Conservation (phyloP, 2,329 filamentous ascomycete genomes). For the Hypoxylon sp. region DNA sequence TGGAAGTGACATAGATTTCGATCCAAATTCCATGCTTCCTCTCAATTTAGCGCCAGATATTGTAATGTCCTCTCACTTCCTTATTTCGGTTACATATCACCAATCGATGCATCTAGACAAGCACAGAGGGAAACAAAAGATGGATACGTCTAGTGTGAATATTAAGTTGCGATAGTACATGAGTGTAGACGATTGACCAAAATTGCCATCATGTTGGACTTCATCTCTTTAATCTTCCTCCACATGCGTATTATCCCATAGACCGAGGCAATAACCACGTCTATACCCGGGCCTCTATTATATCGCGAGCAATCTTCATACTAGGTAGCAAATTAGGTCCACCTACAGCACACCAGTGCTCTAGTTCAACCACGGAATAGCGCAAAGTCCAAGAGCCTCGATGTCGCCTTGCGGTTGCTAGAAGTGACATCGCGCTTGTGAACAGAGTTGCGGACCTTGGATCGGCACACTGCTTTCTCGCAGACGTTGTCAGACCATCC, state of each 20-base stretch:
- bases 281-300: conserved; percentile 22
- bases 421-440: conserved; percentile 34
- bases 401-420: conserved; percentile 27
- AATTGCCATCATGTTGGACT: conserved; percentile 34
- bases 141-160: conserved; percentile 28
- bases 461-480: conserved; percentile 50
- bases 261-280: conserved; percentile 33
- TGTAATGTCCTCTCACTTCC: no score
- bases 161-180: conserved; percentile 33
- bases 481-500: conserved; percentile 56
- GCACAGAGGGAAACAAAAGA: no score
- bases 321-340: conserved; percentile 35
- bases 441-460: conserved; percentile 44
- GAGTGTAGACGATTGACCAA: conserved; percentile 37
- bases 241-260: conserved; percentile 37
- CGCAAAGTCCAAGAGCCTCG: conserved; percentile 29
- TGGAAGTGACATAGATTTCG: no score
- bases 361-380: conserved; percentile 32
- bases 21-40: no score
- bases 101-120: no score
- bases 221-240: conserved; percentile 33
- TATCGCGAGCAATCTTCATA: conserved; percentile 40
- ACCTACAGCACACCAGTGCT: conserved; percentile 16
- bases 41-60: no score
- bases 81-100: no score